Evolutionary conservation across 768 basidiomycete genomes (phyloP), one percentile per base, ranked within the genome.

Genomic region (Boletus bicolor): DNA sequence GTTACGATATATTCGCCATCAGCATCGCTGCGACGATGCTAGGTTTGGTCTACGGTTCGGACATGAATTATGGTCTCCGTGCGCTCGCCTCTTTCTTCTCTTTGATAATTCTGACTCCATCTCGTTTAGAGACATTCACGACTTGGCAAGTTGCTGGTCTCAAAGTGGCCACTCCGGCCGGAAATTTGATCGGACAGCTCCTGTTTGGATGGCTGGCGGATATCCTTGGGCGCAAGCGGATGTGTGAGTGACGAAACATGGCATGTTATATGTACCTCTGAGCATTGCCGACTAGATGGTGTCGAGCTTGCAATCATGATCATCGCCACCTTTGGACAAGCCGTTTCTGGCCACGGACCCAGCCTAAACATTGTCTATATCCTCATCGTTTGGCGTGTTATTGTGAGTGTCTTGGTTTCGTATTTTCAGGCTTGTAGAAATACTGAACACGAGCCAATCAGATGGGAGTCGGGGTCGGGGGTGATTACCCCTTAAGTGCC

Each of bases 1-100:
- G 65, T 12, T 89, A 89, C 62, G 90, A 91, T 61, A 85, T 93
- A 56, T 95, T 94, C 65, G 87, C 90, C 24, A 93, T 94, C 72
- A 89, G 84, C 70, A 88, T 93, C 50, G 90, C 84, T 0, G 83
- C 86, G 0, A 79, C 77, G 0, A 93, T 93, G 89, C 69, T 95
- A 51, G 89, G 88, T 9, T 85, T 86, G 63, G 84, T 93, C 44
- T 93, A 93, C 54, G 81, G 28, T 30, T 3, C 1, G 14, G 19
- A 12, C 17, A 1, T 7, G 28, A 6, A 30, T 5, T 7, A 11
- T 6, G 4, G 11, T 11, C 28, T 28, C 26, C 28, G 10, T 44
- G 11, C 3, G 26, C 17, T n/a, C 44, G 26, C 12, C 44, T 14
- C 17, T 17, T 3, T 17, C 28, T 8, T 30, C 30, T 10, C 30